Percentiles rank a stretch among this genome's conserved stretches.
These are phyloP conservation scores for Sonneratia caseolaris DNA, from an alignment of 345 rosid genomes.

Conservation along the genomic window DNA sequence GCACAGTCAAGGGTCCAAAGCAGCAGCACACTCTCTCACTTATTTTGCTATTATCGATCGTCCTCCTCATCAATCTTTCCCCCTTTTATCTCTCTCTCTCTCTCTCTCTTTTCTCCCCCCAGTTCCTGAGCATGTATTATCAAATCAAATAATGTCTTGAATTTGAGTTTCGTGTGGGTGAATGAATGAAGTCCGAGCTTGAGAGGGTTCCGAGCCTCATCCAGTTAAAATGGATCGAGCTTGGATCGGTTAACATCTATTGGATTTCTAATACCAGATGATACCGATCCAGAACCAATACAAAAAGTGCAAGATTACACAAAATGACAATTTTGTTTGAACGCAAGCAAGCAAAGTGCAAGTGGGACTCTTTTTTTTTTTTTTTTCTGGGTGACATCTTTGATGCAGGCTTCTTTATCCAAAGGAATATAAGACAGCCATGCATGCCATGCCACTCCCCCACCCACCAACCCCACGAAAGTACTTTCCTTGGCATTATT, in stretches of 20 bases:
- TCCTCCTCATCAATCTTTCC: background rate
- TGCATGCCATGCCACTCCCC: conserved; percentile 3
- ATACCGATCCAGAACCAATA: too few relatives aligned
- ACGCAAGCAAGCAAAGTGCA: background rate
- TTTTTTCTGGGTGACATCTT: background rate
- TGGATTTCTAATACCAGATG: too few relatives aligned
- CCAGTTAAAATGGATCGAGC: too few relatives aligned
- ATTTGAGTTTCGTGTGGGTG: too few relatives aligned
- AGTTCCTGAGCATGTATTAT: too few relatives aligned
- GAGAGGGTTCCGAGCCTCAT: too few relatives aligned
- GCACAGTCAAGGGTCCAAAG: conserved; percentile 61
- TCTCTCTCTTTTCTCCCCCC: too few relatives aligned
- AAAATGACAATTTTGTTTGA: background rate
- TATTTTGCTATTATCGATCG: background rate
- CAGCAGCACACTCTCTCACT: conserved; percentile 10
- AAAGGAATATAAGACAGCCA: conserved; percentile 1
- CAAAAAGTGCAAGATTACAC: too few relatives aligned
- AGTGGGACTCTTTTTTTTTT: background rate
- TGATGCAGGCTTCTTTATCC: background rate
- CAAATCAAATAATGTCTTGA: too few relatives aligned
- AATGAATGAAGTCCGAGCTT: too few relatives aligned
- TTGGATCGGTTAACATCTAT: too few relatives aligned
- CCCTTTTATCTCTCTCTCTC: too few relatives aligned
- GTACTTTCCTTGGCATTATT: conserved; percentile 3
- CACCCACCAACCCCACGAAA: background rate